These are phyloP conservation scores for Fusarium clavum DNA, from an alignment of 2,329 filamentous ascomycete species.

Conservation along the genomic window DNA sequence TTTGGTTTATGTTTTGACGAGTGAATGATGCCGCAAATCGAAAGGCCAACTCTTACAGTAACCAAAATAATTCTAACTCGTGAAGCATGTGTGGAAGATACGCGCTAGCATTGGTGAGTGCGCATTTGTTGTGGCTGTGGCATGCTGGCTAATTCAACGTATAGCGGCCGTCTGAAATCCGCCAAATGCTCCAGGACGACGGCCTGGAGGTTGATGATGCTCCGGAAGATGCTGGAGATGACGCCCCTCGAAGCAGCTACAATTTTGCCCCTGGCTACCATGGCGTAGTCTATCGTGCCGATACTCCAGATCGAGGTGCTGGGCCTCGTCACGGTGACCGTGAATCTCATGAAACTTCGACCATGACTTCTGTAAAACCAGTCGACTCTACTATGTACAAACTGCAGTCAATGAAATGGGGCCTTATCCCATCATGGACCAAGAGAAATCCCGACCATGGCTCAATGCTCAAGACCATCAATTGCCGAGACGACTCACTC, in stretches of 20 bases:
- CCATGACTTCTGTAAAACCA: not conserved
- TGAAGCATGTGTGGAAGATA: constrained; percentile 54
- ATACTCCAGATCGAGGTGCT: constrained; percentile 71
- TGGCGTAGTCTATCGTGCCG: constrained; percentile 87
- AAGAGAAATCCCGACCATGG: constrained; percentile 83
- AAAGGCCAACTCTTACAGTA: not conserved
- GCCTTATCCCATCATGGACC: constrained; percentile 92
- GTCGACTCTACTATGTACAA: constrained; percentile 71
- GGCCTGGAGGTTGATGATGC: constrained; percentile 78
- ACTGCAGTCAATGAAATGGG: constrained; percentile 96
- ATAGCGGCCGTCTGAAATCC: constrained; percentile 81
- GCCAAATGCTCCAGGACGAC: constrained; percentile 77
- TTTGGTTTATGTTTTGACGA: not conserved
- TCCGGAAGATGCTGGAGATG: constrained; percentile 75
- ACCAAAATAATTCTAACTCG: too few species aligned
- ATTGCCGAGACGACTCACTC: constrained; percentile 91
- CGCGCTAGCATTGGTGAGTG: constrained; percentile 50
- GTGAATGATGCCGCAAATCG: constrained; percentile 5
- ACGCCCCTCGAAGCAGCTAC: constrained; percentile 77
- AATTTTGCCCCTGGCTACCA: constrained; percentile 92
- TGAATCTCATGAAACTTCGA: not conserved
- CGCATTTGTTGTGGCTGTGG: not conserved
- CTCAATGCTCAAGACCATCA: constrained; percentile 87
- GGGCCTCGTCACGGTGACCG: constrained; percentile 49
- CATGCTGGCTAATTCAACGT: not conserved